Evolutionary conservation across 306 rosid genomes (phyloP).

Genomic region (Pyrus pyrifolia): DNA sequence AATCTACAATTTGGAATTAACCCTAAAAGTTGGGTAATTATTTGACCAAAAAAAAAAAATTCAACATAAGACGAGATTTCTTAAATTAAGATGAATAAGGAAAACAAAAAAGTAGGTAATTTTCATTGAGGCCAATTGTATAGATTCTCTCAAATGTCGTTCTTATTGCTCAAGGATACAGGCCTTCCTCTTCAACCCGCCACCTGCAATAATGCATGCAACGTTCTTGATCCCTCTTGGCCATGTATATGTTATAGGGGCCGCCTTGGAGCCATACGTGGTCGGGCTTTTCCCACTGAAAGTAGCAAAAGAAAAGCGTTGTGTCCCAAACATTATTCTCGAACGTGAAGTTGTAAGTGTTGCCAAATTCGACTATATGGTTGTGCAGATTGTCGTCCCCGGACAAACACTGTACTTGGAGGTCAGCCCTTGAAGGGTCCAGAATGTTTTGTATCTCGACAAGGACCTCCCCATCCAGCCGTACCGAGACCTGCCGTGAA

Average conservation of each 20-base stretch:
- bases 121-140: neutral
- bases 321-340: neutral
- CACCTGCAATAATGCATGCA: neutral
- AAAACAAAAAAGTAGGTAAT: too few species aligned
- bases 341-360: neutral
- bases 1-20: too few species aligned
- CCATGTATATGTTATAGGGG: neutral
- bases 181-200: neutral
- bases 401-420: neutral
- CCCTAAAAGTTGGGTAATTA: too few species aligned
- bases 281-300: neutral
- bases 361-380: neutral
- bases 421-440: neutral
- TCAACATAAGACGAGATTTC: too few species aligned
- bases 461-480: neutral
- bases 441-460: neutral
- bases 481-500: neutral
- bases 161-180: neutral
- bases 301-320: neutral
- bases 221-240: neutral
- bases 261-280: neutral
- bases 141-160: neutral
- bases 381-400: neutral
- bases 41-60: too few species aligned
- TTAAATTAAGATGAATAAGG: neutral